Conservation (phyloP, 2,329 filamentous ascomycete species). For the Zymoseptoria ardabiliae region DNA sequence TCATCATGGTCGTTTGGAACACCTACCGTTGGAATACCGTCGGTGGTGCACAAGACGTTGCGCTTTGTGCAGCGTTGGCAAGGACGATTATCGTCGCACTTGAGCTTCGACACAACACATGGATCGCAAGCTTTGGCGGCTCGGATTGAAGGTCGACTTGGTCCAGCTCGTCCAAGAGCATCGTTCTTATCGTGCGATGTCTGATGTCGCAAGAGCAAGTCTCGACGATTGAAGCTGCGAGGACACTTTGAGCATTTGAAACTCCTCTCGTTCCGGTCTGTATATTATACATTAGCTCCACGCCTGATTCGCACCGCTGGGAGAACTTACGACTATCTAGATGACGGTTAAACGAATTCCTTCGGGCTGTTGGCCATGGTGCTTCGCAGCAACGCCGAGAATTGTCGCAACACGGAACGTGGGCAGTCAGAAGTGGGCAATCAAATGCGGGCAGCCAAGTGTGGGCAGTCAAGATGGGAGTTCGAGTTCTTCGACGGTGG, state of each 20-base stretch:
- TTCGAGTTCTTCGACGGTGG: too few relatives aligned
- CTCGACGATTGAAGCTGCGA: slow-evolving; percentile 27
- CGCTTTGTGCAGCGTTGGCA: slow-evolving; percentile 21
- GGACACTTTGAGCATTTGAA: slow-evolving; percentile 27
- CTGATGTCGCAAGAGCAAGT: slow-evolving; percentile 27
- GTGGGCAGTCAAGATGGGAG: too few relatives aligned
- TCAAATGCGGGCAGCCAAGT: too few relatives aligned
- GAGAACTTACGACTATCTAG: slow-evolving; percentile 24
- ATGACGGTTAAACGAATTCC: slow-evolving; percentile 20
- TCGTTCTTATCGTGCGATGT: slow-evolving; percentile 24
- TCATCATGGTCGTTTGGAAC: too few relatives aligned
- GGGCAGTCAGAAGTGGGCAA: background rate
- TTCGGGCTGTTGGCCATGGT: slow-evolving; percentile 2
- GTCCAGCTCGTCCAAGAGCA: slow-evolving; percentile 15
- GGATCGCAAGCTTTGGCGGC: slow-evolving; percentile 28
- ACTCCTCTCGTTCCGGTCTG: slow-evolving; percentile 24
- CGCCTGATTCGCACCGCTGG: background rate
- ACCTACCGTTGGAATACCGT: too few relatives aligned
- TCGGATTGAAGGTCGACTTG: slow-evolving; percentile 17
- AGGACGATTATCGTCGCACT: slow-evolving; percentile 26
- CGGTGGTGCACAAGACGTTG: slow-evolving; percentile 1
- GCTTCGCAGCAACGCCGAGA: background rate
- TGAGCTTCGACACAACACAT: slow-evolving; percentile 28
- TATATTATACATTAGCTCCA: background rate
- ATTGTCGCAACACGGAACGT: background rate